Conservation (phyloP, 2,329 filamentous ascomycete genomes). For the Fusarium virguliforme region DNA sequence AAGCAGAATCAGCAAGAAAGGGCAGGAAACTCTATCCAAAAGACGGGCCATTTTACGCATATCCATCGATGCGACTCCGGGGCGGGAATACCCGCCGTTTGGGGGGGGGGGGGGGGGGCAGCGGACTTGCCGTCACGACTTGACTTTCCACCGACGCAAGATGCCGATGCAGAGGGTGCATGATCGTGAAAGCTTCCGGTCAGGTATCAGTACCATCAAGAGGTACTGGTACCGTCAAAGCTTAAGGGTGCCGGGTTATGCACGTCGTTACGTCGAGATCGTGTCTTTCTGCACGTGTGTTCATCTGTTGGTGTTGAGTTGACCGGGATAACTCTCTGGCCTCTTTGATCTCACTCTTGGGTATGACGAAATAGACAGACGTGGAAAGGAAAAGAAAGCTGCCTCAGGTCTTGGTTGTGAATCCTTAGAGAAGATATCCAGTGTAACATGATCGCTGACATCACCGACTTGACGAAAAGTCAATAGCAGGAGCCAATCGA, state of each 20-base stretch:
- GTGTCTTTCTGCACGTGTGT: not conserved
- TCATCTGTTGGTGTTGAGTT: not conserved
- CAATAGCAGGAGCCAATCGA: not conserved
- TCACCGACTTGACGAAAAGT: not conserved
- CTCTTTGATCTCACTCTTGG: not conserved
- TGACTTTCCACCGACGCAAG: not conserved
- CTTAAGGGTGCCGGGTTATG: not conserved
- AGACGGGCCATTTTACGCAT: not conserved
- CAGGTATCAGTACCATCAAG: no score
- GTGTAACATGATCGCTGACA: not conserved
- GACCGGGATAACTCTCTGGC: not conserved
- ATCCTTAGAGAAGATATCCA: no score
- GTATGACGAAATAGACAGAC: not conserved
- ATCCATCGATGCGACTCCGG: not conserved
- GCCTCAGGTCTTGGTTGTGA: no score
- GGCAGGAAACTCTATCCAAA: not conserved
- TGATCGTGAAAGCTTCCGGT: not conserved
- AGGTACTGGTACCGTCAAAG: not conserved
- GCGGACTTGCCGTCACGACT: not conserved
- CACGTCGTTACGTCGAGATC: not conserved
- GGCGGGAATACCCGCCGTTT: constrained; percentile 1
- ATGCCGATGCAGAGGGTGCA: not conserved
- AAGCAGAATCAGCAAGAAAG: not conserved
- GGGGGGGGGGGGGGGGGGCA: no score
- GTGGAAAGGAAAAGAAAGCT: not conserved